phyloP scores from a whole-genome alignment of 75 land plant species.

The Selaginella moellendorffii region DNA sequence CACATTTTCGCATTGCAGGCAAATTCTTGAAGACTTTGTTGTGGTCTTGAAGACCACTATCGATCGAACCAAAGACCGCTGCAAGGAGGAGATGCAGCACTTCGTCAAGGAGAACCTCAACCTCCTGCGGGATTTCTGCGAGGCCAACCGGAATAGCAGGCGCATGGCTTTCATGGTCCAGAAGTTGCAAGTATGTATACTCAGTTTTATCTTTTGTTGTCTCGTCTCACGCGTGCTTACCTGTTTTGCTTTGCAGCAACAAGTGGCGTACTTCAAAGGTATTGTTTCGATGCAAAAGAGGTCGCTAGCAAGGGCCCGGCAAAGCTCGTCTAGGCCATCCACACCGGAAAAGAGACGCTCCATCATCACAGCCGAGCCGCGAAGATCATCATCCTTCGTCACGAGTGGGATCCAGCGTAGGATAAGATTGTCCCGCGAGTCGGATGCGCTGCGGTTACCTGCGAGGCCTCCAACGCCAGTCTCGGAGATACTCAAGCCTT shows the following conservation, averaged over 20 bases:
- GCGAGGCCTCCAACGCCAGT: not conserved
- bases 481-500: not conserved
- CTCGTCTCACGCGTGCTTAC: not conserved
- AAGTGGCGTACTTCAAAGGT: not conserved
- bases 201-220: slow-evolving; percentile 10
- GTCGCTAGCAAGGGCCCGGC: not conserved
- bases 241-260: not conserved
- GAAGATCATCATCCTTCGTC: not conserved
- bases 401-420: not conserved
- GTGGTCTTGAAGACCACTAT: slow-evolving; percentile 9
- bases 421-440: not conserved
- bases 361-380: not conserved
- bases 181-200: slow-evolving; percentile 11
- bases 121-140: slow-evolving; percentile 12
- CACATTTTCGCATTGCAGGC: slow-evolving; percentile 12
- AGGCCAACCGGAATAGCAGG: slow-evolving; percentile 12
- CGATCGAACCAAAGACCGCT: slow-evolving; percentile 7
- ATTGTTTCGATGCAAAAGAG: not conserved
- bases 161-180: slow-evolving; percentile 13
- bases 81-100: not conserved
- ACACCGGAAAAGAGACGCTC: not conserved
- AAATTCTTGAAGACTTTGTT: slow-evolving; percentile 12
- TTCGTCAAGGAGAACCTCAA: slow-evolving; percentile 12
- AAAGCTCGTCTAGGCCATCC: not conserved
- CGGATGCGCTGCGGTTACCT: not conserved